phyloP scores from a whole-genome alignment of 2,329 filamentous ascomycete species.

The Xylariaceae sp. region DNA sequence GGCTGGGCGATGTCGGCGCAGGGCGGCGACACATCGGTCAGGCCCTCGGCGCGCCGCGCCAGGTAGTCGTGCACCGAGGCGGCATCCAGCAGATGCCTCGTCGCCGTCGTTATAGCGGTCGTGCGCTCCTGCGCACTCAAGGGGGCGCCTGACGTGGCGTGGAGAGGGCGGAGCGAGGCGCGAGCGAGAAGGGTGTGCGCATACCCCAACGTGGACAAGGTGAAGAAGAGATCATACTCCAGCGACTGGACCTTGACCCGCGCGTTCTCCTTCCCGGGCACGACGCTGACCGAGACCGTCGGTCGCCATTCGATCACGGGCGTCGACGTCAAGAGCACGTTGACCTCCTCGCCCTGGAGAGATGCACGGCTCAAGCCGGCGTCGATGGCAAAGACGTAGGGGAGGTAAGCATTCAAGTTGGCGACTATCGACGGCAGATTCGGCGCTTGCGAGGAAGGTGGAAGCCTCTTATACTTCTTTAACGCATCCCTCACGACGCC shows the following conservation, averaged over 20 bases:
- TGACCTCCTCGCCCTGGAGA: conserved; percentile 55
- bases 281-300: conserved; percentile 61
- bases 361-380: conserved; percentile 57
- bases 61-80: conserved; percentile 74
- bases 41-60: conserved; percentile 47
- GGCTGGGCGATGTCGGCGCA: conserved; percentile 50
- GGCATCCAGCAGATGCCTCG: conserved; percentile 70
- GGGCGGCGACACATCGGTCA: conserved; percentile 34
- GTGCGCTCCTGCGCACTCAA: conserved; percentile 61
- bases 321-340: conserved; percentile 55
- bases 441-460: conserved; percentile 61
- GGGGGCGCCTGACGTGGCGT: conserved; percentile 58
- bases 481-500: conserved; percentile 76
- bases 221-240: conserved; percentile 78
- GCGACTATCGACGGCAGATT: conserved; percentile 66
- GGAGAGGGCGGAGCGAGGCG: conserved; percentile 65
- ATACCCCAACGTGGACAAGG: conserved; percentile 70
- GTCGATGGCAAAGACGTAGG: conserved; percentile 75
- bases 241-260: conserved; percentile 68
- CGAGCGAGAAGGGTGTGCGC: conserved; percentile 69
- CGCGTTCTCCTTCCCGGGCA: conserved; percentile 58
- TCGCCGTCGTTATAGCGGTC: conserved; percentile 65
- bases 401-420: conserved; percentile 70
- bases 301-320: conserved; percentile 79
- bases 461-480: conserved; percentile 85